Evolutionary conservation across 2,329 filamentous ascomycete species (phyloP).

Genomic region (Blastomyces silverae): DNA sequence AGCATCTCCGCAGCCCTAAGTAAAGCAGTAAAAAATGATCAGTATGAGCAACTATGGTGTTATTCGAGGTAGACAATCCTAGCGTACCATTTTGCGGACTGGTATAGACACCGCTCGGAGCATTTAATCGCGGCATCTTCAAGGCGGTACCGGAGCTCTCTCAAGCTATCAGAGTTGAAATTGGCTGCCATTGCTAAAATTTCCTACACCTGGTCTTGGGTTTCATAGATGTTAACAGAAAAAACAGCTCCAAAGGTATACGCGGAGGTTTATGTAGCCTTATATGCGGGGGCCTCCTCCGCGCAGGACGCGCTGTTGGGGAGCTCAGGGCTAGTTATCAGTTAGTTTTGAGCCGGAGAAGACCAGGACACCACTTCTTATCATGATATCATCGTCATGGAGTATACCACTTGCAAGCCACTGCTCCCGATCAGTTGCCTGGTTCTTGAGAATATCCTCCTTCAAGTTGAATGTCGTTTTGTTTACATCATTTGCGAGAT

Average conservation of each 20-base stretch:
- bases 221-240: not conserved
- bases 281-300: not conserved
- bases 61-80: conserved; percentile 9
- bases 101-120: conserved; percentile 90
- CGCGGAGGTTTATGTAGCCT: not conserved
- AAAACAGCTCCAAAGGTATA: not conserved
- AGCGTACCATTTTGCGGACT: conserved; percentile 85
- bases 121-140: conserved; percentile 85
- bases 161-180: conserved; percentile 35
- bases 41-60: not conserved
- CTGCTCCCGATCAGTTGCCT: not conserved
- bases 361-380: not conserved
- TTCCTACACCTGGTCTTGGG: not conserved
- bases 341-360: not conserved
- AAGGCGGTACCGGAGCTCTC: conserved; percentile 63
- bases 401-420: not conserved
- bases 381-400: not conserved
- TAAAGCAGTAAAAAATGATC: conserved; percentile 7
- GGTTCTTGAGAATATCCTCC: not conserved
- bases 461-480: not conserved
- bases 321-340: not conserved
- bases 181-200: conserved; percentile 29
- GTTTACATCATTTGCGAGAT: not conserved
- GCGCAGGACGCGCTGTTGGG: not conserved
- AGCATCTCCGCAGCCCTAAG: conserved; percentile 88